Conservation (phyloP, 2,329 filamentous ascomycete genomes). For the Calycina marina region DNA sequence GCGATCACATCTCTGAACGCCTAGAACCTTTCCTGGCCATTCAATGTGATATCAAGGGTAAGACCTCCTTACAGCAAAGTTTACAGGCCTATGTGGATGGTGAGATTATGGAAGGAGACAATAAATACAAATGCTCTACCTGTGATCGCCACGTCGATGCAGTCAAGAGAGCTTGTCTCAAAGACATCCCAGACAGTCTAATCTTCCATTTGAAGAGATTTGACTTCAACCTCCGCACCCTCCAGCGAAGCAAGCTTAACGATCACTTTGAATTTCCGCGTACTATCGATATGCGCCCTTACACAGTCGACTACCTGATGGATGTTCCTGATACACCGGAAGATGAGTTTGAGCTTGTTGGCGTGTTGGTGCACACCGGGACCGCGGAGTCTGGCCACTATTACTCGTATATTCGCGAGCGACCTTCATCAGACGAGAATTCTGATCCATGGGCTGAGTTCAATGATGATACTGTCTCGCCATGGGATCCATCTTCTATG, state of each 20-base stretch:
- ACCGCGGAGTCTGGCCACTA: conserved; percentile 93
- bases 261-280: conserved; percentile 82
- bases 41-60: conserved; percentile 92
- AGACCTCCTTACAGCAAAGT: conserved; percentile 69
- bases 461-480: conserved; percentile 72
- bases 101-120: conserved; percentile 93
- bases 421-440: conserved; percentile 37
- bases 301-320: conserved; percentile 74
- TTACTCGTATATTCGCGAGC: conserved; percentile 85
- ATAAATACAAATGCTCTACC: conserved; percentile 93
- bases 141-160: conserved; percentile 85
- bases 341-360: conserved; percentile 87
- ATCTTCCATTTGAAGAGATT: conserved; percentile 92
- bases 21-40: conserved; percentile 88
- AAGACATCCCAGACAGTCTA: conserved; percentile 82
- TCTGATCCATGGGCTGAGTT: conserved; percentile 76
- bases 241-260: conserved; percentile 85
- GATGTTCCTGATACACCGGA: conserved; percentile 41
- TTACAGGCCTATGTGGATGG: conserved; percentile 91
- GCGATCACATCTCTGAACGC: conserved; percentile 80
- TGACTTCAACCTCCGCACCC: conserved; percentile 62
- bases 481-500: conserved; percentile 62
- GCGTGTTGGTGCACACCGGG: conserved; percentile 82
- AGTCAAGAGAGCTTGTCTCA: conserved; percentile 82
- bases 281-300: conserved; percentile 73